Percentiles rank a stretch among this genome's conserved stretches.
Conservation (phyloP, 2,329 filamentous ascomycete genomes). For the Cladosporium cucumerinum region DNA sequence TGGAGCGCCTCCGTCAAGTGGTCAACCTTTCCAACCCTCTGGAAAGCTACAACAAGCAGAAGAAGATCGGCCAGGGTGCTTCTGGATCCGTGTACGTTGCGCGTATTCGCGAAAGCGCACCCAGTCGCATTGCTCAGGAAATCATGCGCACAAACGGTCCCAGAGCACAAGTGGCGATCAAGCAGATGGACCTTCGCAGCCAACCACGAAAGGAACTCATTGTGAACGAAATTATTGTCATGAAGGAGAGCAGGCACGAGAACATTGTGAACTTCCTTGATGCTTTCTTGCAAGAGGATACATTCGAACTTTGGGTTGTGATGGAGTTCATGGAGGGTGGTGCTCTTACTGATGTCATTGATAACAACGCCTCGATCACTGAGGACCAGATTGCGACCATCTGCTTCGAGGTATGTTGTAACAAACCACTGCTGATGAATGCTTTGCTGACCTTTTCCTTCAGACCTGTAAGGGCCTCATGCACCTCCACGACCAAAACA, state of each 20-base stretch:
- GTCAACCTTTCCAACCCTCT: slow-evolving; percentile 95
- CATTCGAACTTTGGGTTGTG: slow-evolving; percentile 95
- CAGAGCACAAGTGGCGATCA: slow-evolving; percentile 91
- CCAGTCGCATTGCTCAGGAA: slow-evolving; percentile 74
- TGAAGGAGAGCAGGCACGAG: slow-evolving; percentile 97
- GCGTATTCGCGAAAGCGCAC: slow-evolving; percentile 83
- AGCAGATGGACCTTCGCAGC: slow-evolving; percentile 98
- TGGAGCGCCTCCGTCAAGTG: slow-evolving; percentile 89
- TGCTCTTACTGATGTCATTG: slow-evolving; percentile 95
- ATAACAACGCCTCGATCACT: slow-evolving; percentile 90
- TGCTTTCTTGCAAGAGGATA: slow-evolving; percentile 92
- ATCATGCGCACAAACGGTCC: slow-evolving; percentile 75
- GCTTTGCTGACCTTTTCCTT: slow-evolving; percentile 27
- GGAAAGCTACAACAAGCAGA: slow-evolving; percentile 96
- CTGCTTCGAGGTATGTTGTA: slow-evolving; percentile 75
- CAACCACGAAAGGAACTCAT: slow-evolving; percentile 97
- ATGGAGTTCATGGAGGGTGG: slow-evolving; percentile 99
- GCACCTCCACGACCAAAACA: slow-evolving; percentile 91
- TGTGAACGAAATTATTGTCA: slow-evolving; percentile 99
- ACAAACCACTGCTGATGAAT: background rate
- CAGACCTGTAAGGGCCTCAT: slow-evolving; percentile 94
- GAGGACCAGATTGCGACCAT: slow-evolving; percentile 98
- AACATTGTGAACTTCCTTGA: slow-evolving; percentile 99
- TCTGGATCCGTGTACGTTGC: slow-evolving; percentile 98
- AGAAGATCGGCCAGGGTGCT: slow-evolving; percentile 98